phyloP scores from a whole-genome alignment of 73 alveolate genomes.

The Loxodes magnus region DNA sequence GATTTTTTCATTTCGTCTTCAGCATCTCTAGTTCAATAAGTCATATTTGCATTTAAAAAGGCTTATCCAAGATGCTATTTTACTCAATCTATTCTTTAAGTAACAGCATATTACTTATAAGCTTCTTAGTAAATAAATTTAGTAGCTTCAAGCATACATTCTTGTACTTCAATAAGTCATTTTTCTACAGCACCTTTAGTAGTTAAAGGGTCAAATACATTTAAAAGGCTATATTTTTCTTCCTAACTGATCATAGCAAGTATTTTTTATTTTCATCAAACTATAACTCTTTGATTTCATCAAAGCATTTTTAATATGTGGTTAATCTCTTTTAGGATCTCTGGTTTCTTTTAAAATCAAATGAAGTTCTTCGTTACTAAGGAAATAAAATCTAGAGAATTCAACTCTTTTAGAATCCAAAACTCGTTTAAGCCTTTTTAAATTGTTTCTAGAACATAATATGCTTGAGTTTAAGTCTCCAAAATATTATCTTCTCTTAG shows the following conservation, averaged over 20 bases:
- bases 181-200: constrained; percentile 98
- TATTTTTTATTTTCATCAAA: constrained; percentile 92
- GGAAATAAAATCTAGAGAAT: constrained; percentile 97
- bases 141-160: constrained; percentile 84
- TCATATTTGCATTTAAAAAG: constrained; percentile 83
- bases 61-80: constrained; percentile 90
- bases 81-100: constrained; percentile 83
- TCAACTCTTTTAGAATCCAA: constrained; percentile 89
- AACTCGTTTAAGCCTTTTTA: constrained; percentile 84
- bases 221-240: constrained; percentile 86
- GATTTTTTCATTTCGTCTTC: constrained; percentile 77
- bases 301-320: constrained; percentile 94
- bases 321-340: constrained; percentile 90
- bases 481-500: constrained; percentile 70
- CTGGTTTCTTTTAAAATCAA: constrained; percentile 94
- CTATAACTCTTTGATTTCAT: constrained; percentile 80
- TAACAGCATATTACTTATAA: constrained; percentile 72
- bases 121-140: constrained; percentile 68
- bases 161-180: constrained; percentile 97
- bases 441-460: constrained; percentile 88
- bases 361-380: constrained; percentile 91
- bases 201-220: constrained; percentile 80
- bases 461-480: constrained; percentile 71
- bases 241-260: constrained; percentile 77
- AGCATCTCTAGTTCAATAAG: constrained; percentile 93